phyloP scores from a whole-genome alignment of 1,284 basidiomycete genomes.

The Naganishia liquefaciens region DNA sequence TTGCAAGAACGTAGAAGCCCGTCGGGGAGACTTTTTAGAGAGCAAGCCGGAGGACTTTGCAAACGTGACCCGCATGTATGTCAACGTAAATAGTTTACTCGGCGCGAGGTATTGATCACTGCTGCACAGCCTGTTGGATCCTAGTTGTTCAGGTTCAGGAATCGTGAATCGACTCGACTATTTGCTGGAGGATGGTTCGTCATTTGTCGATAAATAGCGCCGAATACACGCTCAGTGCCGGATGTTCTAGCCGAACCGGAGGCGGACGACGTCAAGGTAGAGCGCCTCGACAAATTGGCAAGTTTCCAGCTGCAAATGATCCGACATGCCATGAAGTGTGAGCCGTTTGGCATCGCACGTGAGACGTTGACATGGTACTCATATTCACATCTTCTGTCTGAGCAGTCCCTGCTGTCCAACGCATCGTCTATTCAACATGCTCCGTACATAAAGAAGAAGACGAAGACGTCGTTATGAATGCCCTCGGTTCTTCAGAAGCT shows the following conservation, averaged over 20 bases:
- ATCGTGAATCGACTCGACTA: slow-evolving; percentile 88
- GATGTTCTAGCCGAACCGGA: slow-evolving; percentile 56
- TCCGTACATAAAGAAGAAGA: slow-evolving; percentile 89
- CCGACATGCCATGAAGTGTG: slow-evolving; percentile 90
- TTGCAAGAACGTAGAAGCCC: slow-evolving; percentile 72
- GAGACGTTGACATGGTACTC: background rate
- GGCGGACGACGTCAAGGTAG: slow-evolving; percentile 59
- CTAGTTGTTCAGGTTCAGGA: slow-evolving; percentile 89
- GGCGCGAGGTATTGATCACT: background rate
- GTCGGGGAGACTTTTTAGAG: slow-evolving; percentile 75
- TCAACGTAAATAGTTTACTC: slow-evolving; percentile 24
- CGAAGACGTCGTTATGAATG: slow-evolving; percentile 75
- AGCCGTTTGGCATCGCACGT: slow-evolving; percentile 37
- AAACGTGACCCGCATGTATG: slow-evolving; percentile 79
- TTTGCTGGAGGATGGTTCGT: slow-evolving; percentile 63
- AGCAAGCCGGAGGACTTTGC: slow-evolving; percentile 67
- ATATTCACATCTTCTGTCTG: background rate
- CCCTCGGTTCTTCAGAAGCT: slow-evolving; percentile 71
- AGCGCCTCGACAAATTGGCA: slow-evolving; percentile 76
- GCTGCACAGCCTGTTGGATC: slow-evolving; percentile 72
- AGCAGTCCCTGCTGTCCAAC: slow-evolving; percentile 62
- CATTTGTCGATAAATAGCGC: background rate
- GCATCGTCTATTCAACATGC: slow-evolving; percentile 95
- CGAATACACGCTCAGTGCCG: background rate
- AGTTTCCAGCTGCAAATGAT: slow-evolving; percentile 91